phyloP scores from a whole-genome alignment of 139 green algal species.

The Tetratostichococcus sp. region DNA sequence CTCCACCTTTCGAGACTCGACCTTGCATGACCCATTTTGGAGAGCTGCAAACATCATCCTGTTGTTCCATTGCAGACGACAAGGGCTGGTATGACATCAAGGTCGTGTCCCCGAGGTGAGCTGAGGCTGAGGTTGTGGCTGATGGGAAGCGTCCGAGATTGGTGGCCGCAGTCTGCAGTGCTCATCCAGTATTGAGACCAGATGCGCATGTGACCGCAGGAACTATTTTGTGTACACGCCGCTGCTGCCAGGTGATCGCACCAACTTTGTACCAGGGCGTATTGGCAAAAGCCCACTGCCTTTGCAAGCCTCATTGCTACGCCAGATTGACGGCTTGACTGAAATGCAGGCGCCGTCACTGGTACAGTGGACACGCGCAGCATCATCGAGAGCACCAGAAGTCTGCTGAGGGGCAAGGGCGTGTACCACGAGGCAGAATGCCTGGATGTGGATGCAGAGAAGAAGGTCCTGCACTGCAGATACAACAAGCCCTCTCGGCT shows the following conservation, averaged over 20 bases:
- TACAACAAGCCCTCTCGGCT: conserved; percentile 15
- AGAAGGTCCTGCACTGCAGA: conserved; percentile 48
- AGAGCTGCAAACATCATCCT: too few species aligned
- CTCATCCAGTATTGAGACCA: conserved; percentile 20
- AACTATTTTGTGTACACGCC: conserved; percentile 35
- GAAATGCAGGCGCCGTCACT: conserved; percentile 14
- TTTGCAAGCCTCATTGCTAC: background rate
- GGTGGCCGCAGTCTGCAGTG: background rate
- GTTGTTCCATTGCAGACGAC: too few species aligned
- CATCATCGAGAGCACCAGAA: conserved; percentile 27
- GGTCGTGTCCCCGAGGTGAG: conserved; percentile 22
- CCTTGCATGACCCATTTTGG: too few species aligned
- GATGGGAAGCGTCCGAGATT: too few species aligned
- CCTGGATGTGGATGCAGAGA: conserved; percentile 62
- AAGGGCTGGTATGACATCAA: conserved; percentile 33
- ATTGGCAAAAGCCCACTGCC: background rate
- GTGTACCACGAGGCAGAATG: conserved; percentile 76
- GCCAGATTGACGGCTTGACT: background rate
- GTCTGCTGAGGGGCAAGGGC: conserved; percentile 32
- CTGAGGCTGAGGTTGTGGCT: background rate
- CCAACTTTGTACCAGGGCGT: too few species aligned
- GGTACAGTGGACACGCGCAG: conserved; percentile 19
- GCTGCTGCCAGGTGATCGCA: conserved; percentile 15
- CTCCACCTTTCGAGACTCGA: too few species aligned
- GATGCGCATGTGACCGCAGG: conserved; percentile 32